Evolutionary conservation across 345 rosid species (phyloP), one percentile per base, ranked within the genome.

Genomic region (Capsella bursapastoris): DNA sequence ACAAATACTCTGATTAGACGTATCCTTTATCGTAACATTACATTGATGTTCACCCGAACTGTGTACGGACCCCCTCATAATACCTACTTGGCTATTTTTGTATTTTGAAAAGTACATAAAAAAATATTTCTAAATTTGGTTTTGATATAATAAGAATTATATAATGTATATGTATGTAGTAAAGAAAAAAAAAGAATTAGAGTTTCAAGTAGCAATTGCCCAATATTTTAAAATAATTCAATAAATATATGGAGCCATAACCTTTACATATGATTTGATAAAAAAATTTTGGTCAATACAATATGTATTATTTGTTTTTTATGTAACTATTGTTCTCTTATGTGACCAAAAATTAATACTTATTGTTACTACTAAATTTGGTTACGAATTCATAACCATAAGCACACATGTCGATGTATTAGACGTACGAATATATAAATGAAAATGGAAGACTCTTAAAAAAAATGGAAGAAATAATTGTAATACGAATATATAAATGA

Each of bases 51-150:
- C 48, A 75, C 68, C 50, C 13, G 28, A 50, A 13, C 13, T 73
- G 45, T 68, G 82, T 75, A 79, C 86, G 84, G 86, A 78, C 70
- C 80, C 80, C 5, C 64, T 73, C 70, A 48, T 55, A 58, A 43
- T 28, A 68, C 48, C 47, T 75, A 75, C 47, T 41, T 74, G n/a
- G 22, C 59, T 18, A 49, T 6, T 8, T 52, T 22, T 62, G 2
- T 7, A 35, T 35, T 32, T 5, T 32, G 2, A 22, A 22, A 22
- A 22, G 25, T 22, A 22, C 2, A 22, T 22, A 22, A 22, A 37
- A 37, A 37, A 8, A 8, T 3, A 40, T 7, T 38, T 38, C 4
- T 38, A 40, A 40, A 40, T 8, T 11, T 40, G 5, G 8, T 14
- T 13, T 5, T 45, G 49, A 14, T 45, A 45, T 15, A 22, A 22